Base-by-base conservation (phyloP, 768 basidiomycete species). In the Clathrus columnatus region DNA sequence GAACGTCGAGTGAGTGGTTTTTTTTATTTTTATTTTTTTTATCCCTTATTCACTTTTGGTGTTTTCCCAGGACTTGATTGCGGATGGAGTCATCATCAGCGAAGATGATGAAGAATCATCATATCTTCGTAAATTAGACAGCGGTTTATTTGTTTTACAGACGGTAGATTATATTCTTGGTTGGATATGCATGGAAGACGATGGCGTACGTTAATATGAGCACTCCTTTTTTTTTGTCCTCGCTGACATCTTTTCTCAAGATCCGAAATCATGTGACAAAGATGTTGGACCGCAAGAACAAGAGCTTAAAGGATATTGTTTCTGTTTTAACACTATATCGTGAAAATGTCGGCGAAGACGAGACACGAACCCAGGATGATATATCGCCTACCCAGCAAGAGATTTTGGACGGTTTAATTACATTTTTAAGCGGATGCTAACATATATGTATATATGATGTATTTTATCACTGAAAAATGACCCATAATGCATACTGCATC, bases 171-270 rank as follows among this genome's bases (percentile, higher is more conserved):
- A 94, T 62, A 87, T 97, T 57, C 70, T 97, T 36, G 92, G 88
- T 5, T 99, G 96, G 96, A 70, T 97, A 24, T 79, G 83, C 54
- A 94, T 97, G 93, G 96, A 99, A 70, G 95, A 98, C 62, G 95
- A 98, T 62, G 96, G 95, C 32, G 96, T 96, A 72, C 56, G 29
- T 32, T 26, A 23, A 8, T 43, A 44, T 18, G 26, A 56, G 16
- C 7, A 30, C 23, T 46, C 23, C 50, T 55, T 46, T 47, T 26
- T 41, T 51, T 20, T 46, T 36, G 45, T 51, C 36, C 32, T 30
- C 48, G 58, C 50, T 48, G 30, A 21, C 57, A 56, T 29, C 30
- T 11, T 41, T 26, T 20, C 27, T 16, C 29, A 62, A 98, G 95
- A 83, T 93, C 50, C 85, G 83, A 48, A 71, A 72, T 10, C 95